Evolutionary conservation across 176 grass and related monocot genomes (phyloP).

Genomic region (Hordeum vulgare): MorexV3_pseudomolecules_assembly NC_058523.1:191272995-191273494

Average conservation of each 20-base stretch:
- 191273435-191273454: background rate
- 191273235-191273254: constrained; percentile 42
- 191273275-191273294: background rate
- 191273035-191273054: constrained; percentile 49
- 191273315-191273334: background rate
- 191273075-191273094: constrained; percentile 55
- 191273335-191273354: background rate
- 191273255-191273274: background rate
- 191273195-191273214: constrained; percentile 91
- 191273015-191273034: constrained; percentile 50
- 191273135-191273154: constrained; percentile 34
- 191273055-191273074: constrained; percentile 50
- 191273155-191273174: constrained; percentile 59
- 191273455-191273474: background rate
- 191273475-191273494: background rate
- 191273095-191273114: constrained; percentile 65
- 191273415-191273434: background rate
- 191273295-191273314: background rate
- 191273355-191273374: background rate
- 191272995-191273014: constrained; percentile 54
- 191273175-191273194: constrained; percentile 58
- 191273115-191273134: constrained; percentile 82
- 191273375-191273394: constrained; percentile 7
- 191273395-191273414: background rate
- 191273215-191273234: constrained; percentile 68